Evolutionary conservation across 257 asterid genomes (phyloP).

Genomic region (Linaria vulgaris): DNA sequence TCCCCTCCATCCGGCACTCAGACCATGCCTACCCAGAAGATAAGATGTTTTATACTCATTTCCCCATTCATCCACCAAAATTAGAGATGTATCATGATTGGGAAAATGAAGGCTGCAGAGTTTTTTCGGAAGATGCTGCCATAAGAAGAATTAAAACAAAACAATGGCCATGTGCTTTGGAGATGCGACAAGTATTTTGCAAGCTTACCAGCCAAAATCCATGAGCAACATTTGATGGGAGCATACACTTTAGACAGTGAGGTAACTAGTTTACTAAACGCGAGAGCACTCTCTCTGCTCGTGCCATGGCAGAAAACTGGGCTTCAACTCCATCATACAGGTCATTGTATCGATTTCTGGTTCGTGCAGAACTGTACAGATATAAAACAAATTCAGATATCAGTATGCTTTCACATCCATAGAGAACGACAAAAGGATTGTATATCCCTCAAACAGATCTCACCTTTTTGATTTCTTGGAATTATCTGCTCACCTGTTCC

Average conservation of each 20-base stretch:
- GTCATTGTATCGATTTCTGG: conserved; percentile 45
- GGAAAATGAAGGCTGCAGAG: conserved; percentile 66
- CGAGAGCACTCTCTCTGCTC: conserved; percentile 52
- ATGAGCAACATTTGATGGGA: conserved; percentile 80
- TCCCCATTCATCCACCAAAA: conserved; percentile 87
- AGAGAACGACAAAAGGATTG: conserved; percentile 6
- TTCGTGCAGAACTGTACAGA: conserved; percentile 36
- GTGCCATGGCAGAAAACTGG: conserved; percentile 57
- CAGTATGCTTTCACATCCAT: conserved; percentile 2
- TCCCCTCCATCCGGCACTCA: conserved; percentile 97
- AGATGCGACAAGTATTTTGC: conserved; percentile 2
- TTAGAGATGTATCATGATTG: conserved; percentile 47
- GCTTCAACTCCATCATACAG: conserved; percentile 62
- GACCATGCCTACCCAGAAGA: conserved; percentile 69
- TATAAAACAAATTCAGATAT: conserved; percentile 12
- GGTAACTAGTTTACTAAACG: conserved; percentile 50
- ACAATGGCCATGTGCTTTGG: not conserved
- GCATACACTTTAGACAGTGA: conserved; percentile 72
- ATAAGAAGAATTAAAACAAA: conserved; percentile 21
- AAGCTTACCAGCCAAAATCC: conserved; percentile 92
- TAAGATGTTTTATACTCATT: conserved; percentile 67
- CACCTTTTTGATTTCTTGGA: conserved; percentile 41
- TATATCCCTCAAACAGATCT: conserved; percentile 12
- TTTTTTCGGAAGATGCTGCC: conserved; percentile 71
- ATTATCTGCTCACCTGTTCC: conserved; percentile 32